Evolutionary conservation across 2,329 filamentous ascomycete species (phyloP), one percentile per base, ranked within the genome.

Genomic region (Talaromyces pinophilus): DNA sequence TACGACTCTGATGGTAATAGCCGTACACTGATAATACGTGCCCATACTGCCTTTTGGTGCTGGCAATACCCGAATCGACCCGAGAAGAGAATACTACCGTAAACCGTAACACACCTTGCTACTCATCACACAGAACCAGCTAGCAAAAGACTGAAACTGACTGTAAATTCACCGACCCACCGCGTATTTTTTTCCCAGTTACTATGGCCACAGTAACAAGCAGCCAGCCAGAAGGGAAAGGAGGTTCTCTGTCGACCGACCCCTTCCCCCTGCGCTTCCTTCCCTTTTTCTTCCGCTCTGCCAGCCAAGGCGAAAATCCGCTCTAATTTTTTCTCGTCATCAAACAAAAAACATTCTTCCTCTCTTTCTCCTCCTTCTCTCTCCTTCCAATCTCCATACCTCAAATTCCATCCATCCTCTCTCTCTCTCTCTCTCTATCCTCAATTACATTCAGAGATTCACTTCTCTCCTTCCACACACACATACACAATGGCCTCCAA

Each of bases 401-500:
- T 64, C 48, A 66, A 70, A 67, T 68, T 74, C 72, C 74, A 75
- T 76, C 72, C 74, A 72, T 72, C 63, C 57, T 64, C 59, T 54
- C 64, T 68, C 62, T 64, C 59, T 54, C 64, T 68, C 62, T 63
- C 57, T 62, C 54, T 65, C 73, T 72, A 72, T 72, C 75, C 73
- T 72, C 75, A 75, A 81, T 80, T 79, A 78, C 76, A 78, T 30
- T 77, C 79, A 78, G 52, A 42, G 64, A 66, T 63, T 59, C 38
- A 25, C 28, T 44, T 63, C 61, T 64, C 62, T 50, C 22, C 33
- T 35, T n/a, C 19, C 30, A 40, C 59, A 55, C 61, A 50, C 77
- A 75, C 83, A 81, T 84, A 88, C 86, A 87, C 86, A 92, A 93
- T 93, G 90, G 88, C 90, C 82, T 86, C 88, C 82, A 90, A 90